phyloP scores from a whole-genome alignment of 257 asterid genomes.

The Voacanga thouarsii region DNA sequence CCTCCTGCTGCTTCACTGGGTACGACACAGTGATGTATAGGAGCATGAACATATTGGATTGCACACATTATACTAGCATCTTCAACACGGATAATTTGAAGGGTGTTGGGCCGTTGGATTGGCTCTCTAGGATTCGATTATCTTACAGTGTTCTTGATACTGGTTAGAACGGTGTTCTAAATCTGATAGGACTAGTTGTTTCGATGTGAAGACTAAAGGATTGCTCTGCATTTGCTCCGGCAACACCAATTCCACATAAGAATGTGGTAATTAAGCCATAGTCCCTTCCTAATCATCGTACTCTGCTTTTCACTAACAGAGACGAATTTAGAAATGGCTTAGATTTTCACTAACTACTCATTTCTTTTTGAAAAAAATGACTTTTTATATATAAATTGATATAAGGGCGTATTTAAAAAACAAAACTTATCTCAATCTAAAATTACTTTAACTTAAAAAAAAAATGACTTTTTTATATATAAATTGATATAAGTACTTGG shows the following conservation, averaged over 20 bases:
- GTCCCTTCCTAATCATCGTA: background rate
- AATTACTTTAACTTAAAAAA: too few species aligned
- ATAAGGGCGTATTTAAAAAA: too few species aligned
- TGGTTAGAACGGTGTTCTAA: constrained; percentile 65
- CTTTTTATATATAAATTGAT: too few species aligned
- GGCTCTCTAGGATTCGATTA: constrained; percentile 77
- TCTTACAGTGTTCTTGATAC: constrained; percentile 55
- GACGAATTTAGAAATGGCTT: too few species aligned
- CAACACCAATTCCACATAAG: constrained; percentile 54
- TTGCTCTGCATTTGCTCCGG: constrained; percentile 64
- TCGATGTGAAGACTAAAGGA: constrained; percentile 76
- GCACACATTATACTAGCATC: constrained; percentile 79
- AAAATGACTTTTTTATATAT: too few species aligned
- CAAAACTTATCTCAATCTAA: too few species aligned
- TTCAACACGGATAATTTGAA: constrained; percentile 56
- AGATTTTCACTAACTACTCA: too few species aligned
- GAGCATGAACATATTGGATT: constrained; percentile 87
- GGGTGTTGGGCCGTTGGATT: constrained; percentile 73
- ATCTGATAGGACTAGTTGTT: constrained; percentile 80
- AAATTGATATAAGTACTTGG: too few species aligned
- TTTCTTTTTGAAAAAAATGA: too few species aligned
- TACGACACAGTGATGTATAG: constrained; percentile 68
- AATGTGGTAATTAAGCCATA: constrained; percentile 45
- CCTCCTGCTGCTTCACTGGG: constrained; percentile 82
- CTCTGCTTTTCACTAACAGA: too few species aligned